A percentile compares a stretch with the other conserved stretches of the same genome.
Conservation (phyloP, 805 yeast species). For the Cyberlindnera misumaiensis region DNA sequence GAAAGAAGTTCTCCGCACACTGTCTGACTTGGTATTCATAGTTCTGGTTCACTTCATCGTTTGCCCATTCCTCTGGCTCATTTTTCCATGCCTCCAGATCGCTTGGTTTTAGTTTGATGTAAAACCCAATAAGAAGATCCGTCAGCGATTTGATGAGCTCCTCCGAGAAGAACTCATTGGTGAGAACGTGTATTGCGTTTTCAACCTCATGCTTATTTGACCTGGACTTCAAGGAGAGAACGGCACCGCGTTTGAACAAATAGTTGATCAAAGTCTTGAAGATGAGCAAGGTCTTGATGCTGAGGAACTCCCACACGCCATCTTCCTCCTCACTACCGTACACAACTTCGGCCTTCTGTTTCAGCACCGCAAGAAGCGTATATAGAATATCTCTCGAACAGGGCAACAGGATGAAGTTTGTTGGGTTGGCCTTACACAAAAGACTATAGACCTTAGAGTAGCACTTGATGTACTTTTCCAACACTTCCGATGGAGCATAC, state of each 20-base stretch:
- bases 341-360: constrained; percentile 58
- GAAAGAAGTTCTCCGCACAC: constrained; percentile 81
- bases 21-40: constrained; percentile 84
- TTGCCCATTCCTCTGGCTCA: constrained; percentile 92
- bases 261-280: constrained; percentile 59
- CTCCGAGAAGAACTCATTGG: constrained; percentile 51
- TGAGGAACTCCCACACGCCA: constrained; percentile 66
- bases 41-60: constrained; percentile 66
- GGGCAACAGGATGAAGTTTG: constrained; percentile 65
- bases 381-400: constrained; percentile 54
- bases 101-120: constrained; percentile 62
- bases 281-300: constrained; percentile 57
- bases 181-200: constrained; percentile 45
- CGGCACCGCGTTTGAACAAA: constrained; percentile 59
- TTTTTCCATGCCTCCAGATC: constrained; percentile 77
- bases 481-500: constrained; percentile 29
- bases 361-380: constrained; percentile 52
- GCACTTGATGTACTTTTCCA: constrained; percentile 70
- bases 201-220: constrained; percentile 60
- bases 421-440: constrained; percentile 53
- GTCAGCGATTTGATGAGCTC: constrained; percentile 51
- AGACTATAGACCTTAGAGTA: constrained; percentile 68
- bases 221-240: constrained; percentile 51
- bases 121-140: constrained; percentile 64
- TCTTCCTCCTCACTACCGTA: constrained; percentile 45